These are phyloP conservation scores for Ceratocystis cubensis DNA, from an alignment of 2,329 filamentous ascomycete genomes.

Conservation along the genomic window DNA sequence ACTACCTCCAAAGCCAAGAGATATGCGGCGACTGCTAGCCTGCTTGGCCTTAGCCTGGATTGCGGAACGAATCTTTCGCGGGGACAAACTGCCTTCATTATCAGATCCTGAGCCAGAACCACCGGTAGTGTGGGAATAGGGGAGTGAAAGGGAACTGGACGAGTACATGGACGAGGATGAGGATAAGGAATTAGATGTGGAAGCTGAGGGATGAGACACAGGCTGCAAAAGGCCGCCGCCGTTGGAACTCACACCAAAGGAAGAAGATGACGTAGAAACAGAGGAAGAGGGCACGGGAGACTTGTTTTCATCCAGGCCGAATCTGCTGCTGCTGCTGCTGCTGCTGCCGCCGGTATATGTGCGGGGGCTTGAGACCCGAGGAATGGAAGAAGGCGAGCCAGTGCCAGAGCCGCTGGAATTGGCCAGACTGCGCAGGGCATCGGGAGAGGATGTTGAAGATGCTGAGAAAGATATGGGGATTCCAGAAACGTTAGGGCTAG, in stretches of 20 bases:
- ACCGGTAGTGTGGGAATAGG: not conserved
- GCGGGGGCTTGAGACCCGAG: constrained; percentile 18
- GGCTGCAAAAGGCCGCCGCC: constrained; percentile 15
- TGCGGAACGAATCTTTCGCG: constrained; percentile 20
- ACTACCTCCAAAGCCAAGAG: constrained; percentile 14
- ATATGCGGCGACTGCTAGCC: constrained; percentile 15
- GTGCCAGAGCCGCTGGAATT: constrained; percentile 13
- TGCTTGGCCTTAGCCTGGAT: constrained; percentile 18
- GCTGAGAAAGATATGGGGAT: constrained; percentile 11
- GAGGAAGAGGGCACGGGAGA: constrained; percentile 9
- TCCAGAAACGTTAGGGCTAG: constrained; percentile 15
- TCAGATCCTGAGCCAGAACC: constrained; percentile 20
- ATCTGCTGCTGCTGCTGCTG: constrained; percentile 1
- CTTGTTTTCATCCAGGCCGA: constrained; percentile 17
- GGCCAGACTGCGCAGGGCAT: constrained; percentile 14
- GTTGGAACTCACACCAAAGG: constrained; percentile 20
- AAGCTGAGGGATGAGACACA: constrained; percentile 12
- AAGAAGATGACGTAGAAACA: constrained; percentile 16
- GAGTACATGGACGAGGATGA: not conserved
- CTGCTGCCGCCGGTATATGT: constrained; percentile 8
- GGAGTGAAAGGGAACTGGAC: not conserved
- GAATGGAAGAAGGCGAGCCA: constrained; percentile 20
- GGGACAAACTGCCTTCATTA: constrained; percentile 21
- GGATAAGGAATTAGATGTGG: constrained; percentile 10
- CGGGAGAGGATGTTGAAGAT: constrained; percentile 13